phyloP scores from a whole-genome alignment of 495 filamentous ascomycete genomes.

The Podospora bellae-mahoneyi region DNA sequence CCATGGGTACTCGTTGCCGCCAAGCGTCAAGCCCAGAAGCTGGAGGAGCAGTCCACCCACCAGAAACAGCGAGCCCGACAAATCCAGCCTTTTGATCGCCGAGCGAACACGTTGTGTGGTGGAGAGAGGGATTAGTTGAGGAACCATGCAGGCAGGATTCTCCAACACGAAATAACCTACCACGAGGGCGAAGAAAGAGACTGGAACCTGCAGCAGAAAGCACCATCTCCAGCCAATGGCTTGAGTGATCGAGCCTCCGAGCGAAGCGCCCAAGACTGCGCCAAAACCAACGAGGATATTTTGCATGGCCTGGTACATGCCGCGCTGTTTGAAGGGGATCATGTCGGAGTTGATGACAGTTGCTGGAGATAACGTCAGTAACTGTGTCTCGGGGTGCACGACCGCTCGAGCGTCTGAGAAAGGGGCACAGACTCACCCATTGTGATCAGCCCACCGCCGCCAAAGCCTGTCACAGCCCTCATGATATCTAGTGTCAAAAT shows the following conservation, averaged over 20 bases:
- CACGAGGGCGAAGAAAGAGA: conserved; percentile 53
- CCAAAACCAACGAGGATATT: conserved; percentile 60
- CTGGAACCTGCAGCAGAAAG: conserved; percentile 49
- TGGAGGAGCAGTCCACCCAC: conserved; percentile 56
- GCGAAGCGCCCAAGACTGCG: conserved; percentile 45
- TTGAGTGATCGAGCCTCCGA: conserved; percentile 51
- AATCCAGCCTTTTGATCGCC: conserved; percentile 54
- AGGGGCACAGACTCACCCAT: conserved; percentile 46
- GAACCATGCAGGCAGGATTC: conserved; percentile 30
- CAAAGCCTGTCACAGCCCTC: conserved; percentile 53
- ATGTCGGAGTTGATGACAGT: conserved; percentile 66
- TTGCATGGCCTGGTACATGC: conserved; percentile 64
- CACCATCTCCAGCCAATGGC: conserved; percentile 51
- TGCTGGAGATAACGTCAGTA: conserved; percentile 37
- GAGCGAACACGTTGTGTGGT: conserved; percentile 30
- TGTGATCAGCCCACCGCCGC: conserved; percentile 59
- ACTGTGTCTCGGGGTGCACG: neutral
- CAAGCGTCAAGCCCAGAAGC: conserved; percentile 56
- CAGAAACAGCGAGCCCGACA: conserved; percentile 52
- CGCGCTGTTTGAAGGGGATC: conserved; percentile 58
- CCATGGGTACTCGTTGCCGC: conserved; percentile 62
- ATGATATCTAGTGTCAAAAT: conserved; percentile 43
- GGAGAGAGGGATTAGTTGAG: conserved; percentile 18
- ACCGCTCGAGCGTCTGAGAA: neutral
- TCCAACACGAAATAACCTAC: conserved; percentile 54